Percentiles rank a stretch among this genome's conserved stretches.
Evolutionary conservation across 345 rosid genomes (phyloP).

Genomic region (Acer negundo): DNA sequence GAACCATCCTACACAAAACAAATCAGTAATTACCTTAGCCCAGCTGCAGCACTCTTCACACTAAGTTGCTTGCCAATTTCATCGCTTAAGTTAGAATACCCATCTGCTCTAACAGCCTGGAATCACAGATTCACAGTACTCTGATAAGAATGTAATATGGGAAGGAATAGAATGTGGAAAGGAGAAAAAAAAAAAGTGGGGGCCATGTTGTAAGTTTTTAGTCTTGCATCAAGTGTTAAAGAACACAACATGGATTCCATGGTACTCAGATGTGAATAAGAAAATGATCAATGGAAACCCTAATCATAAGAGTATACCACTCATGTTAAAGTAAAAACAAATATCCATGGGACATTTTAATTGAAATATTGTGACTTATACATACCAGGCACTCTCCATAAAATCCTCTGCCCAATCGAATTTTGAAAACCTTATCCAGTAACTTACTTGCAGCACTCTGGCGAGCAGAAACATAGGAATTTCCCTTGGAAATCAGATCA

Average conservation of each 20-base stretch:
- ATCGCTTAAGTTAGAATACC: conserved; percentile 55
- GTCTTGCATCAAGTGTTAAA: not conserved
- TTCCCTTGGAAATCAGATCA: conserved; percentile 61
- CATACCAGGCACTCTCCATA: conserved; percentile 95
- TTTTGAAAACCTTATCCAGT: conserved; percentile 57
- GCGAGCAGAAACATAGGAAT: conserved; percentile 42
- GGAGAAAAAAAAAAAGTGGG: not conserved
- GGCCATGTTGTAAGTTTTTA: not conserved
- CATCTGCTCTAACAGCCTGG: conserved; percentile 85
- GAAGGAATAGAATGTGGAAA: not conserved
- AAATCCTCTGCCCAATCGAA: conserved; percentile 80
- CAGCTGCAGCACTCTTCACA: conserved; percentile 67
- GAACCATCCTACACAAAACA: not conserved
- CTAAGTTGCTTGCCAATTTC: conserved; percentile 85
- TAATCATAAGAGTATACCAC: conserved; percentile 9
- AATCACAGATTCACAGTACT: conserved; percentile 16
- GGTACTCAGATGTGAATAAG: not conserved
- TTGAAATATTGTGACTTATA: conserved; percentile 3
- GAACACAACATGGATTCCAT: not conserved
- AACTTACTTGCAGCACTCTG: conserved; percentile 60
- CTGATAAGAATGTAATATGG: not conserved
- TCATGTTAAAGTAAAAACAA: not conserved
- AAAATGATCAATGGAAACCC: conserved; percentile 5
- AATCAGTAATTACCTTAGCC: conserved; percentile 57
- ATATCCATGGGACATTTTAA: not conserved